Base-by-base conservation (phyloP, 306 rosid species). In the Cercis canadensis region DNA sequence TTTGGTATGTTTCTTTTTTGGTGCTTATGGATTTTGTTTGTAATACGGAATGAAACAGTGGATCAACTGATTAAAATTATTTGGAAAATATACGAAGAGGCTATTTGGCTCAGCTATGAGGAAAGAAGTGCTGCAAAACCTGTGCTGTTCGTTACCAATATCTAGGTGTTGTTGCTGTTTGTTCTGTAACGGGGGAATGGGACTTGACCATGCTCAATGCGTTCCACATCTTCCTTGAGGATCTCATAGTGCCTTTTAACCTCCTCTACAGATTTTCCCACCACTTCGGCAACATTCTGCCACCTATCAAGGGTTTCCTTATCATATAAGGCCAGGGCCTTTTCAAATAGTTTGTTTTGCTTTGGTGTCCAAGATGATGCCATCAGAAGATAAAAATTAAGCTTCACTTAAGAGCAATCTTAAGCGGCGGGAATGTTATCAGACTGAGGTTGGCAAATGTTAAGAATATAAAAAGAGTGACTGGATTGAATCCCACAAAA, bases 231-330 rank as follows among this genome's bases (percentile, higher is more conserved):
- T 66, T 88, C 96, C 24, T 80, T 62, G 75, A 91, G 92, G 79
- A 87, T 24, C 61, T 91, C 90, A 74, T 87, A 91, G 73, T 88
- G 97, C 56, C 65, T 72, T 72, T 87, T 91, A 64, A 91, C 92
- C 16, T 91, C 97, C 46, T 87, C 97, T 0, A 83, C 89, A 4
- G 97, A 65, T 67, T 87, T 91, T 53, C 96, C 85, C n/a, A 88
- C 97, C 10, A 73, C 78, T 71, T 57, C 75, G 19, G 96, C 92
- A 17, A 91, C 81, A 75, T 91, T 88, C 72, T 81, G 96, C 96
- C 97, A 91, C 78, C 87, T 86, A 60, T 91, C 96, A 2, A 90
- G 85, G 19, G 89, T 85, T 32, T 91, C 96, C 77, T 73, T 85
- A n/a, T 91, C 89, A 59, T 81, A 83, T 64, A 73, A 63, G 49